Base-by-base conservation (phyloP, 129 eudicot species). In the Glebionis coronaria region DNA sequence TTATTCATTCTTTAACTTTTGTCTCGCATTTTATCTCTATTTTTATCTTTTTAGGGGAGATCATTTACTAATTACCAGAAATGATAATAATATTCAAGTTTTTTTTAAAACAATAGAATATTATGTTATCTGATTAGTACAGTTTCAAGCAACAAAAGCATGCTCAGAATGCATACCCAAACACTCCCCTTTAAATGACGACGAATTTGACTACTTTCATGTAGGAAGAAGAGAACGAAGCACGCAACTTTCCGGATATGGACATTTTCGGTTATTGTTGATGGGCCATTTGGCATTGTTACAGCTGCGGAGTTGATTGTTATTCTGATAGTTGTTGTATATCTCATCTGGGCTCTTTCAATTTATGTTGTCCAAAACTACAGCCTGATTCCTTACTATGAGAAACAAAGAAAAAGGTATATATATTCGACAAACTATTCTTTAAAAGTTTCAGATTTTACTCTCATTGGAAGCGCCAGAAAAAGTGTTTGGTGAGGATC, bases 251-350 rank as follows among this genome's bases (percentile, higher is more conserved):
- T 85, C 54, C 84, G 88, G 21, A 46, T 91, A 10, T 85, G 96
- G 96, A 88, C 97, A 13, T 87, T 88, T 63, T 94, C 97, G 18
- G 82, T 91, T 50, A 81, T 91, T 12, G 85, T 81, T 61, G 94
- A 85, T 56, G 96, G 96, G 21, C 96, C 94, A 40, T 83, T 91
- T 71, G 97, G 97, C 55, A 94, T 91, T 45, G 97, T 91, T 57
- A 82, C 97, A 38, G 96, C 90, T 9, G 94, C 90, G 44, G 97
- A 91, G 76, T 74, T 88, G 13, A 81, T 91, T 68, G 90, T 80
- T 9, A 83, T 91, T 71, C 5, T 83, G 12, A 21, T 88, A 18
- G 84, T 88, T 67, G 56, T 73, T 69, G 79, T 77, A 67, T 91
- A 81, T 55, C 13, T 88, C 16, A 72, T 91, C 61, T 91, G 94